phyloP scores from a whole-genome alignment of 495 filamentous ascomycete genomes.

The Hyphodiscus hymeniophilus region DNA sequence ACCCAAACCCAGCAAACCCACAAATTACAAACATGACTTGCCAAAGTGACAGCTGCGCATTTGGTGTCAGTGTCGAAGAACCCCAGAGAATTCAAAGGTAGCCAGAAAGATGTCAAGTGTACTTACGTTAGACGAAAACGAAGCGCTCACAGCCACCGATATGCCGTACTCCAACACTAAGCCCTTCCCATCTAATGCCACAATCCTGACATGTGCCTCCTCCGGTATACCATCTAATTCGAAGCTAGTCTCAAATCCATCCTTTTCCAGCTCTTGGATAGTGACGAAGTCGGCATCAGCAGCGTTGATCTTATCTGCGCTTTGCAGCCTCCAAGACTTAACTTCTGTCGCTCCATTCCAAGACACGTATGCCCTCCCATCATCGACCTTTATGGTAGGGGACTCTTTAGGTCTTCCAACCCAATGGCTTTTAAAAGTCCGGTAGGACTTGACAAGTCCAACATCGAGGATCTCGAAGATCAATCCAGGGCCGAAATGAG shows the following conservation, averaged over 20 bases:
- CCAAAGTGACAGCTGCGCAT: no score
- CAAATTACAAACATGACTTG: no score
- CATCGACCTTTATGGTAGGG: constrained; percentile 25
- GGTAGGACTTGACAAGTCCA: constrained; percentile 17
- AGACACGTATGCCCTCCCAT: constrained; percentile 26
- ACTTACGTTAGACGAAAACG: no score
- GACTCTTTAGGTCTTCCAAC: constrained; percentile 28
- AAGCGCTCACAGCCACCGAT: no score
- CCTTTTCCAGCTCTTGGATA: constrained; percentile 20
- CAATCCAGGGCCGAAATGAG: constrained; percentile 19
- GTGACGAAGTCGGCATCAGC: constrained; percentile 23
- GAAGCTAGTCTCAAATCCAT: constrained; percentile 28
- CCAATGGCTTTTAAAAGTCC: constrained; percentile 31
- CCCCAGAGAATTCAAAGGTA: no score
- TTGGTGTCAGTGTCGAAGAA: no score
- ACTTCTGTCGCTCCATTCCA: constrained; percentile 36
- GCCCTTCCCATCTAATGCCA: no score
- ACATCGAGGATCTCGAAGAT: constrained; percentile 3
- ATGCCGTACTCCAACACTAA: no score
- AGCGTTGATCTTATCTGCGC: constrained; percentile 15
- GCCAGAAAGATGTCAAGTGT: no score
- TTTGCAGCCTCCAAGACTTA: constrained; percentile 26
- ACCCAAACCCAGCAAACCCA: no score
- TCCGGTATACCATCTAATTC: neutral
- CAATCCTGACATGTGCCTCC: no score